phyloP scores from a whole-genome alignment of 1,284 basidiomycete genomes.

The Somion occarium region DNA sequence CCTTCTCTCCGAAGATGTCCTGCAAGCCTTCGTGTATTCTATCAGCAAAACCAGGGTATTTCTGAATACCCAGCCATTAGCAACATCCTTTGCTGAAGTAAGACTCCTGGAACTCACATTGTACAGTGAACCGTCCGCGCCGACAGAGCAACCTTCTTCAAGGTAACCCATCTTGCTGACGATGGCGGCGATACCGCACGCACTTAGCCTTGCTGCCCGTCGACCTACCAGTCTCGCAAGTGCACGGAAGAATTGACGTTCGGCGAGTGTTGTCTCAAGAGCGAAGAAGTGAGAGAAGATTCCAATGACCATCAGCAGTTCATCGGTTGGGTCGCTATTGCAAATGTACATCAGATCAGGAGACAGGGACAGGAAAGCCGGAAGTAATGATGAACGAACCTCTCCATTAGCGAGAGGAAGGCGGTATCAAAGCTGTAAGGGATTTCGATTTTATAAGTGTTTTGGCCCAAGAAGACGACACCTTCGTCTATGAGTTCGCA shows the following conservation, averaged over 20 bases:
- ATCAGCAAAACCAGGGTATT: slow-evolving; percentile 92
- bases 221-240: slow-evolving; percentile 88
- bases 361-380: not conserved
- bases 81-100: not conserved
- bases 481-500: slow-evolving; percentile 97
- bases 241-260: slow-evolving; percentile 93
- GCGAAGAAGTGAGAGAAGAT: slow-evolving; percentile 97
- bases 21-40: slow-evolving; percentile 84
- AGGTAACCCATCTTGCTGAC: slow-evolving; percentile 90
- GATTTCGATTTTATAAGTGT: slow-evolving; percentile 96
- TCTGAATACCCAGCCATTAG: slow-evolving; percentile 43
- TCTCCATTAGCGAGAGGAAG: slow-evolving; percentile 95
- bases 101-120: slow-evolving; percentile 64
- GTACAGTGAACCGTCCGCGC: slow-evolving; percentile 90
- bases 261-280: slow-evolving; percentile 88
- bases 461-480: slow-evolving; percentile 95
- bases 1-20: slow-evolving; percentile 93
- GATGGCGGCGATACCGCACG: slow-evolving; percentile 93
- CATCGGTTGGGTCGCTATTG: slow-evolving; percentile 90
- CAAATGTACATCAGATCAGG: not conserved
- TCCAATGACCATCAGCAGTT: slow-evolving; percentile 92
- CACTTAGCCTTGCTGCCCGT: slow-evolving; percentile 82
- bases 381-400: slow-evolving; percentile 34
- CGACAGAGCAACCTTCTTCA: slow-evolving; percentile 85
- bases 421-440: slow-evolving; percentile 94